Percentiles rank a stretch among this genome's conserved stretches.
phyloP scores from a whole-genome alignment of 2,329 filamentous ascomycete genomes.

The Colletotrichum kahawae region DNA sequence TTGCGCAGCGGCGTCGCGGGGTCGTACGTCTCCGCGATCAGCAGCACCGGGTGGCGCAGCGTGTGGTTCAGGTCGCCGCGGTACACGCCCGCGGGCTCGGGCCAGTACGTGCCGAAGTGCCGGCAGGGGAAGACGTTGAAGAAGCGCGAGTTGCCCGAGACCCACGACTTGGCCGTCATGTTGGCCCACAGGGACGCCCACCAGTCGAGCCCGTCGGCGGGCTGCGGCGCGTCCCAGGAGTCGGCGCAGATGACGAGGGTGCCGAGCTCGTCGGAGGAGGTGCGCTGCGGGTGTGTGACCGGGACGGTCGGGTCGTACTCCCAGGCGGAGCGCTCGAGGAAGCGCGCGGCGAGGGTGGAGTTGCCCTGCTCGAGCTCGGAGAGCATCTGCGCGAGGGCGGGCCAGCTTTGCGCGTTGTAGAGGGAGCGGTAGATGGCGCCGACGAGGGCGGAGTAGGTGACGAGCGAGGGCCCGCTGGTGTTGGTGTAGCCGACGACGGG shows the following conservation, averaged over 20 bases:
- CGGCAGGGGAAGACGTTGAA: conserved; percentile 49
- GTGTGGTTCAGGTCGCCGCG: conserved; percentile 49
- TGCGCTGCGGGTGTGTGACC: conserved; percentile 28
- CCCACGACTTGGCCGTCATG: conserved; percentile 50
- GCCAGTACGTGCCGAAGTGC: conserved; percentile 51
- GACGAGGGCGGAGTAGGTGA: conserved; percentile 51
- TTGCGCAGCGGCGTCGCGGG: conserved; percentile 56
- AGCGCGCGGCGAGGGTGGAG: conserved; percentile 42
- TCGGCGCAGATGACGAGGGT: conserved; percentile 51
- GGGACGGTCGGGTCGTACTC: conserved; percentile 44
- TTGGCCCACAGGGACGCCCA: conserved; percentile 51
- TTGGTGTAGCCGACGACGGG: conserved; percentile 44
- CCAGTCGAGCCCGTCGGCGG: conserved; percentile 44
- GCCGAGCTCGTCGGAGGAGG: conserved; percentile 43
- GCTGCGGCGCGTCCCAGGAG: conserved; percentile 46
- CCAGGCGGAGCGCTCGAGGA: conserved; percentile 44
- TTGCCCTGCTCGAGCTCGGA: conserved; percentile 50
- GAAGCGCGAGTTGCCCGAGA: conserved; percentile 53
- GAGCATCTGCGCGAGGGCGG: conserved; percentile 43
- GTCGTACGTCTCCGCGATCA: conserved; percentile 55
- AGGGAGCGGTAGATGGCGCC: conserved; percentile 43
- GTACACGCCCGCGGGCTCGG: conserved; percentile 49
- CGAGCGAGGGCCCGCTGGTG: conserved; percentile 43
- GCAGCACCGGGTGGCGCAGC: conserved; percentile 47
- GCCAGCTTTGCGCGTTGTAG: conserved; percentile 50